Conservation (phyloP, 345 rosid genomes). For the Carallia pectinifolia region DNA sequence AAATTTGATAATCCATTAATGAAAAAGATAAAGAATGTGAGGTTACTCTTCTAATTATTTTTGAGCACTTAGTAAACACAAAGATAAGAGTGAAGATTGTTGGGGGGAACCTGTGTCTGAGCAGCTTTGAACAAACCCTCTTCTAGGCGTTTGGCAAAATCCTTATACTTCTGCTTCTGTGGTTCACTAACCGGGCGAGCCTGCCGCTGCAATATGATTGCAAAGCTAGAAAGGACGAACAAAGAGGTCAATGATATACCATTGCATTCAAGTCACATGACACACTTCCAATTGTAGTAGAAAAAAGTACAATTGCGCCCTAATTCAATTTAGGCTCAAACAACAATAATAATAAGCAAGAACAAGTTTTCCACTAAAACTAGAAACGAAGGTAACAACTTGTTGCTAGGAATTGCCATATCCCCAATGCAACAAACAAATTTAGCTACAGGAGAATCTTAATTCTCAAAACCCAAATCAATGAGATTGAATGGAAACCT, state of each 20-base stretch:
- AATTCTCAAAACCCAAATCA: not conserved
- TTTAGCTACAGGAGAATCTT: not conserved
- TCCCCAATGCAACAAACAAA: not conserved
- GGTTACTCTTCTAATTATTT: not conserved
- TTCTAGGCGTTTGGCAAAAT: slow-evolving; percentile 76
- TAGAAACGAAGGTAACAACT: too few relatives aligned
- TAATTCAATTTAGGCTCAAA: too few relatives aligned
- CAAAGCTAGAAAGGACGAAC: slow-evolving; percentile 39
- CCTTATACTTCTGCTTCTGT: slow-evolving; percentile 48
- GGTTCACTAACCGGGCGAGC: slow-evolving; percentile 40
- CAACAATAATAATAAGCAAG: too few relatives aligned
- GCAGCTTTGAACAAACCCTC: slow-evolving; percentile 77
- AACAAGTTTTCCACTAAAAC: too few relatives aligned
- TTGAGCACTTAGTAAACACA: too few relatives aligned
- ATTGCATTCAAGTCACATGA: not conserved
- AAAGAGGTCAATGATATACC: slow-evolving; percentile 7
- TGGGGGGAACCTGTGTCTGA: slow-evolving; percentile 51
- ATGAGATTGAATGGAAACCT: slow-evolving; percentile 15
- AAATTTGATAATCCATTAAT: not conserved
- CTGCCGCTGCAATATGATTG: slow-evolving; percentile 52
- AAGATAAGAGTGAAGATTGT: not conserved
- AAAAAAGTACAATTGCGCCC: too few relatives aligned
- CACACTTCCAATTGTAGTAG: not conserved
- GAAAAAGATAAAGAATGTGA: not conserved
- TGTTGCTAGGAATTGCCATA: too few relatives aligned